Evolutionary conservation across 2,329 filamentous ascomycete species (phyloP).

Genomic region (Trichoderma asperellum): DNA sequence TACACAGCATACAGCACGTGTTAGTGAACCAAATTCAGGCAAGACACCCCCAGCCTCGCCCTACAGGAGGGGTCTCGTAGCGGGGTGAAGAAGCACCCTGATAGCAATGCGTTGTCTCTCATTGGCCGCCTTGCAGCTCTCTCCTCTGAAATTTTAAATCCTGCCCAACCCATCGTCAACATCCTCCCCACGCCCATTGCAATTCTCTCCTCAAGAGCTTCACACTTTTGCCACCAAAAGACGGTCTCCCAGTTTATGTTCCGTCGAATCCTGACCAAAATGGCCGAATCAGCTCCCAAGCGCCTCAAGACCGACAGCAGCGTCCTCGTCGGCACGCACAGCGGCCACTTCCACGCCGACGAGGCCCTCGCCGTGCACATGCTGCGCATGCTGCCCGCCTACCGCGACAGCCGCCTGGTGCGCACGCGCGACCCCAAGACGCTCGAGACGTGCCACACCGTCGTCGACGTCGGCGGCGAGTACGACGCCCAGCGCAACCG

Average conservation of each 20-base stretch:
- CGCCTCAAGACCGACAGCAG: constrained; percentile 72
- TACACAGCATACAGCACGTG: background rate
- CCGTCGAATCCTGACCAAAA: constrained; percentile 39
- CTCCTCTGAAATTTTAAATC: background rate
- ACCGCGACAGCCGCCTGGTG: constrained; percentile 72
- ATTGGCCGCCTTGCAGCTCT: constrained; percentile 14
- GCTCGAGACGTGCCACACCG: constrained; percentile 84
- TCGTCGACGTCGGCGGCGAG: constrained; percentile 96
- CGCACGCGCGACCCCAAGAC: constrained; percentile 83
- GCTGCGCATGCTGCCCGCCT: constrained; percentile 84
- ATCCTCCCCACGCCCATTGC: background rate
- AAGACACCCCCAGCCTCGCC: background rate
- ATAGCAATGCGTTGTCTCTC: background rate
- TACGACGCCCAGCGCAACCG: constrained; percentile 78
- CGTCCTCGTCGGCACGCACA: constrained; percentile 88
- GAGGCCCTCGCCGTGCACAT: constrained; percentile 97
- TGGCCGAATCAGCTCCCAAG: constrained; percentile 73
- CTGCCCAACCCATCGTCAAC: background rate
- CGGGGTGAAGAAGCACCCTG: background rate
- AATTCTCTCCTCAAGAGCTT: background rate
- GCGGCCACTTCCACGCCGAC: constrained; percentile 98
- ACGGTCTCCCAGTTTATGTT: constrained; percentile 36
- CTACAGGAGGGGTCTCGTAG: background rate
- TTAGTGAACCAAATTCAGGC: background rate
- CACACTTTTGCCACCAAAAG: background rate